Evolutionary conservation across 192 early-diverging fungal genomes (phyloP).

Genomic region (Jimgerdemannia flammicorona): DNA sequence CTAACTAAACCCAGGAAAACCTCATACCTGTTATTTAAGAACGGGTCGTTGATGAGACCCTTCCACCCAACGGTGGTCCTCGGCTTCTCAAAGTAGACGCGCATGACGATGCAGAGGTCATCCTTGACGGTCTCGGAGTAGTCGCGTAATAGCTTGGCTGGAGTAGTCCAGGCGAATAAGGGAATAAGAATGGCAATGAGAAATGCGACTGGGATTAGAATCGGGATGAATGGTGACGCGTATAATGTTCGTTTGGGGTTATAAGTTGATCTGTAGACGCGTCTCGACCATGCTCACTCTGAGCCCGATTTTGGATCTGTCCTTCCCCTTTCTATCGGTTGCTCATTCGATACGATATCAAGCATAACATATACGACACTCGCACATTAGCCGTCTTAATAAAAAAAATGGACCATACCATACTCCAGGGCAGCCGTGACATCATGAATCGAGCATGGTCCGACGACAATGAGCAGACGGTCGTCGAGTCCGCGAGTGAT

Average conservation of each 20-base stretch:
- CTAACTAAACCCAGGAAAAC: background rate
- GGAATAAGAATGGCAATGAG: too few relatives aligned
- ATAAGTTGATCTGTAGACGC: background rate
- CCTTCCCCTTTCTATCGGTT: background rate
- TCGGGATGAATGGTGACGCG: too few relatives aligned
- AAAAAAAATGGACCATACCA: constrained; percentile 24
- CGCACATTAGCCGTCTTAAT: too few relatives aligned
- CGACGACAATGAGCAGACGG: constrained; percentile 78
- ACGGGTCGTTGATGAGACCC: constrained; percentile 85
- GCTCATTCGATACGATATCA: too few relatives aligned
- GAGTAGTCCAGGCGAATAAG: background rate
- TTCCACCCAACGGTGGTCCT: constrained; percentile 90
- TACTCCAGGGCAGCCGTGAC: constrained; percentile 76
- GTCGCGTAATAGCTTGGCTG: constrained; percentile 54
- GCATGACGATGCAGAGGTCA: constrained; percentile 76
- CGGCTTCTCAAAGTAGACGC: constrained; percentile 88
- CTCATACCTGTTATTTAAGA: constrained; percentile 56
- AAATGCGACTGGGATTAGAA: too few relatives aligned
- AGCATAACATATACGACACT: too few relatives aligned
- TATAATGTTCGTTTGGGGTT: too few relatives aligned
- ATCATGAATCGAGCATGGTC: constrained; percentile 86
- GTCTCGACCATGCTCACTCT: constrained; percentile 1
- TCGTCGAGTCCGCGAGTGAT: constrained; percentile 74
- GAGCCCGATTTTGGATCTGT: constrained; percentile 5
- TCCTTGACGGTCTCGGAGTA: constrained; percentile 50